Base-by-base conservation (phyloP, 305 asterid genomes). In the Petunia hybrid region DNA sequence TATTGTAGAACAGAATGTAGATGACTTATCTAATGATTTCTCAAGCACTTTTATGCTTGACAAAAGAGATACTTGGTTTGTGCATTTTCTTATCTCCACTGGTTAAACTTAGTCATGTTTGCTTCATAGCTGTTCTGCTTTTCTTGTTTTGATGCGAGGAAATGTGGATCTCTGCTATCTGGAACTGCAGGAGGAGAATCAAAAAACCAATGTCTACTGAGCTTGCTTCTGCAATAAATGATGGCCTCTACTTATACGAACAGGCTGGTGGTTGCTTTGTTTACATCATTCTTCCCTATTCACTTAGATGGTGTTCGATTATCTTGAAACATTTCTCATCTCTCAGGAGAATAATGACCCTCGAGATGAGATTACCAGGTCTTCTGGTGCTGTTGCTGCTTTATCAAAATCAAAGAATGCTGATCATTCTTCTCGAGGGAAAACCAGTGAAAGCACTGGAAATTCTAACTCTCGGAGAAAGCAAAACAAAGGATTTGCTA, bases 241-340 rank as follows among this genome's bases (percentile, higher is more conserved):
- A 93, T 46, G 97, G 97, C 81, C 93, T 95, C 81, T 93, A 87
- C 87, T 95, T 87, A 80, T 93, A 93, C 79, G 99, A 95, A 94
- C 96, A 95, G 99, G 99, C 92, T 84, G 73, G 48, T 74, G 57
- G 77, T 80, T 82, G 48, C 38, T 75, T 82, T 86, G 63, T 36
- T 74, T 67, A 56, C n/a, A 63, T 84, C 85, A 83, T 57, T 67
- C 10, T 46, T 4, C 35, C 60, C 35, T 55, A 51, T 55, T 67
- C 56, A 62, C 35, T 46, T 41, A 22, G 12, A 3, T 5, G 38
- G 39, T 80, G 14, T 76, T 80, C 74, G 46, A 43, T 64, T 67
- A 2, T 67, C 14, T 35, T 51, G 76, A 69, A 80, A 66, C 45
- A 41, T 74, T 56, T 80, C 63, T 82, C 73, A 42, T 74, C 77